A percentile compares a stretch with the other conserved stretches of the same genome.
phyloP scores from a whole-genome alignment of 495 filamentous ascomycete genomes.

The Xylaria flabelliformis region DNA sequence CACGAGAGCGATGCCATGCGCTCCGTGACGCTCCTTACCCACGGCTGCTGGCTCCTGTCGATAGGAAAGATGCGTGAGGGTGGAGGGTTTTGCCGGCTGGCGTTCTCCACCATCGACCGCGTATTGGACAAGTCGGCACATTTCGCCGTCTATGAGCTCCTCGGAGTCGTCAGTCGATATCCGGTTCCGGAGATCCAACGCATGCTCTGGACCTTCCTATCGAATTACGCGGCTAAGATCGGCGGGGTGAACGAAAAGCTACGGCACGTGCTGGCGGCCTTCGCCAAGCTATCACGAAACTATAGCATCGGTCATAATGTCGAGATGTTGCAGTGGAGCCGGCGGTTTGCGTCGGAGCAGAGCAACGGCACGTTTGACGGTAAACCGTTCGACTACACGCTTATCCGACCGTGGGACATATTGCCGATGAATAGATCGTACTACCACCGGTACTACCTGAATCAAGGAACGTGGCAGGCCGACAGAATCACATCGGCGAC shows the following conservation, averaged over 20 bases:
- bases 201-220: slow-evolving; percentile 39
- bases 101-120: slow-evolving; percentile 36
- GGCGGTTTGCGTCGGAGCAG: slow-evolving; percentile 35
- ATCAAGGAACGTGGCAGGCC: slow-evolving; percentile 37
- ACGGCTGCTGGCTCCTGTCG: slow-evolving; percentile 43
- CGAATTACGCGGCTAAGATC: slow-evolving; percentile 35
- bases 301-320: slow-evolving; percentile 34
- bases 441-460: slow-evolving; percentile 40
- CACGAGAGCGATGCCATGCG: slow-evolving; percentile 38
- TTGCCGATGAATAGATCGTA: slow-evolving; percentile 36
- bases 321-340: slow-evolving; percentile 36
- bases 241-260: slow-evolving; percentile 35
- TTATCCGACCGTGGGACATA: slow-evolving; percentile 42
- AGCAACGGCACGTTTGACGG: slow-evolving; percentile 40
- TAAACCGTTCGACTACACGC: slow-evolving; percentile 40
- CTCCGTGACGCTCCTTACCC: slow-evolving; percentile 37
- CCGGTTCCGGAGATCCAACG: slow-evolving; percentile 38
- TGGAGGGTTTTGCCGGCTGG: slow-evolving; percentile 32
- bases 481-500: slow-evolving; percentile 36
- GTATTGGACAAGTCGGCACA: slow-evolving; percentile 38
- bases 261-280: slow-evolving; percentile 32
- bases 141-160: slow-evolving; percentile 40
- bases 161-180: slow-evolving; percentile 37
- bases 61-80: slow-evolving; percentile 37
- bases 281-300: slow-evolving; percentile 36